Base-by-base conservation (phyloP, 2,329 filamentous ascomycete species). In the Raffaelea deltoideospora region DNA sequence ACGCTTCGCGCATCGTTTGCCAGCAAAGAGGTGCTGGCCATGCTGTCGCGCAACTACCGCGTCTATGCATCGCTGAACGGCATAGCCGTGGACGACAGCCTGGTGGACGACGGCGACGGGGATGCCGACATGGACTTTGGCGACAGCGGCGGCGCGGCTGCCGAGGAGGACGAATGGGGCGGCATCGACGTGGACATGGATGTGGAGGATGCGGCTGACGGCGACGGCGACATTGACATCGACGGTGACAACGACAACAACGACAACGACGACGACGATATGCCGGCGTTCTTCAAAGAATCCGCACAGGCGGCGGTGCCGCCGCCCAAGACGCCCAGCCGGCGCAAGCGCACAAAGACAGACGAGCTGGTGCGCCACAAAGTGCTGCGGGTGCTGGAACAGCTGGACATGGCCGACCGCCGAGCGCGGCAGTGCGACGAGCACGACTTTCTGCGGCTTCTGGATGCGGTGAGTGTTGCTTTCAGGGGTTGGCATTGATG, bases 21-120 rank as follows among this genome's bases (percentile, higher is more conserved):
- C 14, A 86, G 80, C 13, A 78, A 75, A 39, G 83, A 83, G 47
- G 79, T 94, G 2, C 67, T 94, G 52, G 70, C 73, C 38, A 77
- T 95, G 67, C 63, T 94, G 17, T 85, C 92, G 59, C 66, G 72
- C 45, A 96, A 96, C 57, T 96, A 93, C 59, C 69, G 83, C 43
- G 80, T 86, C 3, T 96, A 77, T 70, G 94, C 87, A 54, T 81
- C 86, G 27, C 78, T 92, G 57, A 83, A 93, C 51, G 77, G 86
- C 49, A 74, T 93, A 14, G 58, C 73, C 0, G 57, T 94, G 7
- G 83, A 93, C 40, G 85, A 88, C 41, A 70, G 68, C 4, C 43
- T 67, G 3, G 57, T 62, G 0, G 62, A 64, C 4, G 64, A 61
- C 1, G 55, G 53, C 8, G 53, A 51, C 37, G 57, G 57, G 4